These are phyloP conservation scores for Protomyces arabidopsidicola DNA, from an alignment of 1,139 yeast genomes.

Conservation along the genomic window DNA sequence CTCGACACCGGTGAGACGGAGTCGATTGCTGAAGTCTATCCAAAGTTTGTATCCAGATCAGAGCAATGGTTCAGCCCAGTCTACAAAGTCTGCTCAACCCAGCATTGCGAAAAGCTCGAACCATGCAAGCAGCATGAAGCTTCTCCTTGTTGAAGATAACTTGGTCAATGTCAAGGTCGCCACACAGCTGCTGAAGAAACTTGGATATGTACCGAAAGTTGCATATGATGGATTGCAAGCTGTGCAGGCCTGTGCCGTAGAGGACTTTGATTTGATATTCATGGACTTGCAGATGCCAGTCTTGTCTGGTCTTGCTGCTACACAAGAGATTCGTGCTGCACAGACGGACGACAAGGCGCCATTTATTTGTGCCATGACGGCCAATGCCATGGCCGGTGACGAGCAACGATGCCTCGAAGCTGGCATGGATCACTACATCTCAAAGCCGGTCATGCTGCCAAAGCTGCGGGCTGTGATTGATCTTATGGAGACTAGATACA, in stretches of 20 bases:
- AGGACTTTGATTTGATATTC: slow-evolving; percentile 20
- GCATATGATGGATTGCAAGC: slow-evolving; percentile 25
- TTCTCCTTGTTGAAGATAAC: slow-evolving; percentile 27
- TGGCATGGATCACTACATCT: slow-evolving; percentile 85
- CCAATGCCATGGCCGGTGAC: slow-evolving; percentile 88
- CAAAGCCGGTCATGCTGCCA: slow-evolving; percentile 56
- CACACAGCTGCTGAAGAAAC: slow-evolving; percentile 16
- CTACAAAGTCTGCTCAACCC: background rate
- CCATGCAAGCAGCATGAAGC: background rate
- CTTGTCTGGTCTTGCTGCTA: slow-evolving; percentile 19
- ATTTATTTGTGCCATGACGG: slow-evolving; percentile 78
- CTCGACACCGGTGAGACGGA: slow-evolving; percentile 14
- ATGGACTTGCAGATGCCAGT: slow-evolving; percentile 27
- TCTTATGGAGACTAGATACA: background rate
- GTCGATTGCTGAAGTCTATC: slow-evolving; percentile 3
- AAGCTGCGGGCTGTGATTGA: slow-evolving; percentile 7
- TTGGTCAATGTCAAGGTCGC: slow-evolving; percentile 27
- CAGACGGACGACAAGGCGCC: slow-evolving; percentile 5
- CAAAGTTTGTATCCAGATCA: slow-evolving; percentile 8
- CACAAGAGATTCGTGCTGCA: slow-evolving; percentile 5
- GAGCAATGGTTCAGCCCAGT: background rate
- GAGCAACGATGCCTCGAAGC: slow-evolving; percentile 74
- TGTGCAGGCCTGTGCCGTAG: slow-evolving; percentile 11
- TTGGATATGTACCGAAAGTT: slow-evolving; percentile 10
- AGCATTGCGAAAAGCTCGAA: slow-evolving; percentile 3